Conservation (phyloP, 2,329 filamentous ascomycete species). For the Talaromyces sp. region DNA sequence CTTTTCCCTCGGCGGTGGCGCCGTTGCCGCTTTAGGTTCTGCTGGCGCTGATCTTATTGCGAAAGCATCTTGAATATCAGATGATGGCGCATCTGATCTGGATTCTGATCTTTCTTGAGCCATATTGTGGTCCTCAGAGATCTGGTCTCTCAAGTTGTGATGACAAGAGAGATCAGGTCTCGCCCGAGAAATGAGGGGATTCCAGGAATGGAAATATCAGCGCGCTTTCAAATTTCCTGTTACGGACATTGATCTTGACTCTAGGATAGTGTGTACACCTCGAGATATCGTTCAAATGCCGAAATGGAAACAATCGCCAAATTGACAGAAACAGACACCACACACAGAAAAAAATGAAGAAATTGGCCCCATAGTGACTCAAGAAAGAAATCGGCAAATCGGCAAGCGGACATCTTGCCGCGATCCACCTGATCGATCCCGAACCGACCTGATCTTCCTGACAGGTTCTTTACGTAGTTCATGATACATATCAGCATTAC, state of each 20-base stretch:
- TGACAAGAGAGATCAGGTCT: not conserved
- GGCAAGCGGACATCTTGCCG: conserved; percentile 7
- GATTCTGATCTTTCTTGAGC: not conserved
- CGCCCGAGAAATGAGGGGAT: not conserved
- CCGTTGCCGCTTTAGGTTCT: not conserved
- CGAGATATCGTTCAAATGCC: not conserved
- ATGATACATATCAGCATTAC: not conserved
- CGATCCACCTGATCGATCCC: not conserved
- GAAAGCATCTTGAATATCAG: not conserved
- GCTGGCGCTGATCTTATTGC: not conserved
- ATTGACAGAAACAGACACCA: not conserved
- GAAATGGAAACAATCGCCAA: not conserved
- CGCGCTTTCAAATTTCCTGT: not conserved
- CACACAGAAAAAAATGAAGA: not conserved
- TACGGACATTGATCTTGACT: not conserved
- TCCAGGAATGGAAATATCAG: conserved; percentile 3
- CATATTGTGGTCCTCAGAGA: not conserved
- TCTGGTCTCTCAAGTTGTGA: not conserved
- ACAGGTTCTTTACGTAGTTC: not conserved
- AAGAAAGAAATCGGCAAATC: conserved; percentile 2
- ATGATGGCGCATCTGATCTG: not conserved
- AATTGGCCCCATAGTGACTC: conserved; percentile 1
- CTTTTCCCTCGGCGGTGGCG: not conserved
- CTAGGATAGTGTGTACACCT: not conserved
- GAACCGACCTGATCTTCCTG: not conserved